Conservation (phyloP, 1,139 yeast genomes). For the Maudiozyma humilis region DNA sequence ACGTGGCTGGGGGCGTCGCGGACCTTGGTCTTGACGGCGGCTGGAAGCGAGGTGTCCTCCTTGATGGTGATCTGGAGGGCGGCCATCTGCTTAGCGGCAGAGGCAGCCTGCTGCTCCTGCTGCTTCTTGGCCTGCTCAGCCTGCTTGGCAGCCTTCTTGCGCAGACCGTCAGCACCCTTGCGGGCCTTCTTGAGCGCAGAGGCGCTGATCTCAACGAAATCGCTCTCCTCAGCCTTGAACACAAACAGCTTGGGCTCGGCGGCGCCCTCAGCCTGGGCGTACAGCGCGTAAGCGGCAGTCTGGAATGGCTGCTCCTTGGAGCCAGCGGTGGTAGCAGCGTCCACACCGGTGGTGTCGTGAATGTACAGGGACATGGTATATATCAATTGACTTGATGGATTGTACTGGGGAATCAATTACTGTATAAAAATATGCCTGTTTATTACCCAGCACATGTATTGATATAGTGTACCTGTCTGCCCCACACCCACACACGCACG, state of each 20-base stretch:
- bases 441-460: too few relatives aligned
- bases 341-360: constrained; percentile 64
- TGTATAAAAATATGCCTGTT: too few relatives aligned
- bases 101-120: constrained; percentile 53
- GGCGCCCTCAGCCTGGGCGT: constrained; percentile 27
- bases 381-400: too few relatives aligned
- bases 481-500: too few relatives aligned
- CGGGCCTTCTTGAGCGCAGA: constrained; percentile 93
- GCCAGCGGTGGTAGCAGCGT: constrained; percentile 52
- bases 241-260: constrained; percentile 55
- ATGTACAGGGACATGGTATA: constrained; percentile 43
- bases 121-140: constrained; percentile 55
- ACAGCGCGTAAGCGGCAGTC: constrained; percentile 79
- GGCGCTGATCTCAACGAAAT: constrained; percentile 74
- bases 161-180: constrained; percentile 88
- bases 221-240: constrained; percentile 59
- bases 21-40: constrained; percentile 62
- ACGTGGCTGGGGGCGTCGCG: constrained; percentile 44
- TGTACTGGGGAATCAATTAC: too few relatives aligned
- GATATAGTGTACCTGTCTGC: too few relatives aligned
- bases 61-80: constrained; percentile 65
- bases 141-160: constrained; percentile 81
- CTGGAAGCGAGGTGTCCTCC: constrained; percentile 67
- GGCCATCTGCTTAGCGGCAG: constrained; percentile 63
- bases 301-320: constrained; percentile 62